A percentile compares a stretch with the other conserved stretches of the same genome.
These are phyloP conservation scores for Clarireedia paspali DNA, from an alignment of 2,329 filamentous ascomycete species.

Conservation along the genomic window DNA sequence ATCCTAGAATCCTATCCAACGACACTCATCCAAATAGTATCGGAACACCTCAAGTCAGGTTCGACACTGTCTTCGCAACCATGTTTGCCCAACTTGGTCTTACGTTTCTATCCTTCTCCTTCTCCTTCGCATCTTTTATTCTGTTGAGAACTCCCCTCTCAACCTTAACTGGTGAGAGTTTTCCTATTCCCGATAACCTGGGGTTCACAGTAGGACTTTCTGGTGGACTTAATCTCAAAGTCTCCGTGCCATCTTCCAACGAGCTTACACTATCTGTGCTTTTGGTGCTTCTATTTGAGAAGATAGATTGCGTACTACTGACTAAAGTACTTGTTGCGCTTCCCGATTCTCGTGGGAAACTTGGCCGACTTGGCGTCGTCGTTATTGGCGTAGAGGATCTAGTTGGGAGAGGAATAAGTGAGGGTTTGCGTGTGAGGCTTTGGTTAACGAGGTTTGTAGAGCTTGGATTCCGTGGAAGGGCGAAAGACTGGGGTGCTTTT, in stretches of 20 bases:
- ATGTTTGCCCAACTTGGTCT: conserved; percentile 12
- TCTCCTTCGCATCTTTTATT: neutral
- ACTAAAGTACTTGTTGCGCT: conserved; percentile 15
- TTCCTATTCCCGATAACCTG: neutral
- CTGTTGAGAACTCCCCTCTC: neutral
- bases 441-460: conserved; percentile 1
- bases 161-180: neutral
- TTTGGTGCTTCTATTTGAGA: conserved; percentile 12
- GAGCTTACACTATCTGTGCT: conserved; percentile 15
- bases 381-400: conserved; percentile 14
- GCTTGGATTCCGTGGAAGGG: conserved; percentile 4
- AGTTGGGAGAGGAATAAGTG: conserved; percentile 6
- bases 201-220: conserved; percentile 9
- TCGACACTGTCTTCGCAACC: conserved; percentile 1
- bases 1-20: too few species aligned
- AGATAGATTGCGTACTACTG: conserved; percentile 16
- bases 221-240: conserved; percentile 10
- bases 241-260: conserved; percentile 5
- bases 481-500: neutral
- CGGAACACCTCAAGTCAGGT: neutral
- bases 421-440: neutral
- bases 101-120: neutral
- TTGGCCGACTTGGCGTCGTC: conserved; percentile 1
- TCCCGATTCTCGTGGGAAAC: conserved; percentile 6
- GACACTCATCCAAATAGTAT: neutral